phyloP scores from a whole-genome alignment of 345 rosid species.

The Arabidopsis thaliana region DNA sequence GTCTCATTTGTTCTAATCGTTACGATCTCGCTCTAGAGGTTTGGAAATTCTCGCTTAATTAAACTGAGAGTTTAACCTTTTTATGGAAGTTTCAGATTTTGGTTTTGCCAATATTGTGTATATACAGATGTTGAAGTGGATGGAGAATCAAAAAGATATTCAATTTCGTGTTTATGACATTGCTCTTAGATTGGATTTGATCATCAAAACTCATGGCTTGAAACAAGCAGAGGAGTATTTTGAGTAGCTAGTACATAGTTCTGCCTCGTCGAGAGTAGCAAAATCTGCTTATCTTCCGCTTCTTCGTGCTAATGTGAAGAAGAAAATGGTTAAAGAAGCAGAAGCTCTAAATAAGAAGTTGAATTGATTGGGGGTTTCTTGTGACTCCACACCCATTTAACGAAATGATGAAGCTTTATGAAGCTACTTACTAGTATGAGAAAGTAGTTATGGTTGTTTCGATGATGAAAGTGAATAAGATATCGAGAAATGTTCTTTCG shows the following conservation, averaged over 20 bases:
- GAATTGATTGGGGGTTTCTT: conserved; percentile 54
- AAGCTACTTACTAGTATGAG: conserved; percentile 45
- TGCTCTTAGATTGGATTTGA: conserved; percentile 54
- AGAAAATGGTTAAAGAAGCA: conserved; percentile 47
- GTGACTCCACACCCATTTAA: conserved; percentile 60
- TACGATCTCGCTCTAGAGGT: conserved; percentile 64
- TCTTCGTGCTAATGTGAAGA: conserved; percentile 57
- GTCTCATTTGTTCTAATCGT: conserved; percentile 49
- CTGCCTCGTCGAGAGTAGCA: conserved; percentile 16
- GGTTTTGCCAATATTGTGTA: neutral
- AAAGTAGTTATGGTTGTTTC: conserved; percentile 57
- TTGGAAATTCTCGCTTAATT: neutral
- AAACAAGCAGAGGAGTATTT: conserved; percentile 58
- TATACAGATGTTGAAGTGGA: conserved; percentile 56
- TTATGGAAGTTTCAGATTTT: no score
- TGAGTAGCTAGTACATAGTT: conserved; percentile 26
- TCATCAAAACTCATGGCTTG: conserved; percentile 50
- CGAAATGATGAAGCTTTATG: conserved; percentile 75
- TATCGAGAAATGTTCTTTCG: conserved; percentile 58
- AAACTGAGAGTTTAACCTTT: neutral
- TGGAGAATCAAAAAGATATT: conserved; percentile 50
- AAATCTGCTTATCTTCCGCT: conserved; percentile 60
- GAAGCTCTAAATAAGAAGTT: conserved; percentile 59
- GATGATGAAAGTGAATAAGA: conserved; percentile 60
- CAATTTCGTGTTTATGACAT: conserved; percentile 41